Evolutionary conservation across 1,284 basidiomycete species (phyloP).

Genomic region (Volvariella surrecta): DNA sequence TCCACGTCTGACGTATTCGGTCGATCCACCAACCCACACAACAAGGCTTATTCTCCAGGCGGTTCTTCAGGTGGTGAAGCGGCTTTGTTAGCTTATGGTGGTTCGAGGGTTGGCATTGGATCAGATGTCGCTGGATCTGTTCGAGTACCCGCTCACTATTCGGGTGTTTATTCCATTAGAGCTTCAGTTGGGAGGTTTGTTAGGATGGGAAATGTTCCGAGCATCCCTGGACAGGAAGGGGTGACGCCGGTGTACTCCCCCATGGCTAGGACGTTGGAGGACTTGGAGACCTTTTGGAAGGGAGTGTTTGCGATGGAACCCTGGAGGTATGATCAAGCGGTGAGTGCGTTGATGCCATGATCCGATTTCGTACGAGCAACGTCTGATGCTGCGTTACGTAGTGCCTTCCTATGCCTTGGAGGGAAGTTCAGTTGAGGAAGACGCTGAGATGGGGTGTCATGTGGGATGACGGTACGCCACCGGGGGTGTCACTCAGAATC

Average conservation of each 20-base stretch:
- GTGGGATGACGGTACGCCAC: constrained; percentile 41
- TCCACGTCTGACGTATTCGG: constrained; percentile 67
- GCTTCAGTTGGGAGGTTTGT: constrained; percentile 45
- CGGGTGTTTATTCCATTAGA: constrained; percentile 59
- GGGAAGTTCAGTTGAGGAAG: constrained; percentile 35
- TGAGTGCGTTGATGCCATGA: constrained; percentile 15
- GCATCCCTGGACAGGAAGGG: constrained; percentile 53
- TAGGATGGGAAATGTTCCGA: constrained; percentile 33
- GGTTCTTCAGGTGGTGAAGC: constrained; percentile 69
- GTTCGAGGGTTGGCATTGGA: constrained; percentile 66
- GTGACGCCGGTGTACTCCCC: constrained; percentile 53
- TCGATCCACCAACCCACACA: constrained; percentile 57
- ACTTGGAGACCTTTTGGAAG: constrained; percentile 56
- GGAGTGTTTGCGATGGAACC: constrained; percentile 48
- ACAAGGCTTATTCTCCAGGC: constrained; percentile 47
- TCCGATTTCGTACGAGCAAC: neutral
- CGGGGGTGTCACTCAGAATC: neutral
- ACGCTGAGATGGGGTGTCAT: constrained; percentile 44
- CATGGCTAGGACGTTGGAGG: constrained; percentile 61
- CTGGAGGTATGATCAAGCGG: constrained; percentile 53
- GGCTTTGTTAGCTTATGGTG: constrained; percentile 60
- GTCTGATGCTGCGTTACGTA: constrained; percentile 13
- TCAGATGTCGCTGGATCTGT: constrained; percentile 68
- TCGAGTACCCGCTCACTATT: constrained; percentile 67
- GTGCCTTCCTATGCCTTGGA: constrained; percentile 51